Base-by-base conservation (phyloP, 352 stramenopile species). In the Globisporangium middletonii region DNA sequence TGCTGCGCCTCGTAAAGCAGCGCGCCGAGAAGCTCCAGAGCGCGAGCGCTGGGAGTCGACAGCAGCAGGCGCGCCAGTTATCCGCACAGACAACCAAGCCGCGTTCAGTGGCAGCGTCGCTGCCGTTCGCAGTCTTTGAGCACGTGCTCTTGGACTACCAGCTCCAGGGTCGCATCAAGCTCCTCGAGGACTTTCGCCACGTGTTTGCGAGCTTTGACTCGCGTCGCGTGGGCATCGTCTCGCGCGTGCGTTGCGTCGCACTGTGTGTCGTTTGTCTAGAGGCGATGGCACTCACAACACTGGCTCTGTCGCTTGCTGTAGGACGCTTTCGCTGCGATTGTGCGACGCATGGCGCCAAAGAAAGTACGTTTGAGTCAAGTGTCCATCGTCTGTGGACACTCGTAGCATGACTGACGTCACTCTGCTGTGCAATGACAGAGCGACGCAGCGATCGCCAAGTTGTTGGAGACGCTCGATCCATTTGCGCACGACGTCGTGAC, bases 111-210 rank as follows among this genome's bases (percentile, higher is more conserved):
- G 41, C 50, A 41, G 27, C 23, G 12, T 41, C 62, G 1, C 41
- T 92, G n/a, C 69, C 64, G 19, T 93, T 83, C 49, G 44, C 49
- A 13, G 62, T 75, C 15, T 89, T 93, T 53, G 68, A 92, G 55
- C 84, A 93, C 49, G 64, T 88, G 26, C 56, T 93, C 15, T 77
- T 80, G 50, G 77, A 86, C 28, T 92, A 89, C 46, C 82, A 92
- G 57, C 50, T 93, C 4, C 72, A 82, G 62, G 77, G 77, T 0
- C 73, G 82, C 28, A 41, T 86, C 30, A 82, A 86, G 44, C 67
- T 89, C 50, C 72, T 92, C 18, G 73, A 77, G 27, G 56, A 68
- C 0, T 93, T 90, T 59, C 72, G 67, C 16, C 48, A 58, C 44
- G 53, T 65, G 0, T 93, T 92, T 41, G 55, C 71, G 42, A 63